Evolutionary conservation across 148 eudicot species (phyloP).

Genomic region (Rhododendron ferrugineum): DNA sequence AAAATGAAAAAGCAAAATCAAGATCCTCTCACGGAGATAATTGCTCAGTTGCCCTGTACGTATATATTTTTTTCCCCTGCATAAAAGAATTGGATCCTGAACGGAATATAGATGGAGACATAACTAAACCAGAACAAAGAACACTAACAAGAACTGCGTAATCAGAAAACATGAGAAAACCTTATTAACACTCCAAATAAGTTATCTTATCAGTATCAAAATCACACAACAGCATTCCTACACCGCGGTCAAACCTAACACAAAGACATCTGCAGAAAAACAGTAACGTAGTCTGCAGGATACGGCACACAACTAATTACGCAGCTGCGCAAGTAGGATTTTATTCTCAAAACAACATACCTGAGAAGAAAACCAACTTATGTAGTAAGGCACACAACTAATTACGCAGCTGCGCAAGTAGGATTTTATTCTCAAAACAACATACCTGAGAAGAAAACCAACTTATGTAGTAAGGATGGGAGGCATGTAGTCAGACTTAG

Average conservation of each 20-base stretch:
- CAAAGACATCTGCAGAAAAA: constrained; percentile 1
- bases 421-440: not conserved
- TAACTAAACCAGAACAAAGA: not conserved
- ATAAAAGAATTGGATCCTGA: not conserved
- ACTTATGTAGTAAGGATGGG: constrained; percentile 72
- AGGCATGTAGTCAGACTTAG: constrained; percentile 67
- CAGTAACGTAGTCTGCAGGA: not conserved
- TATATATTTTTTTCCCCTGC: not conserved
- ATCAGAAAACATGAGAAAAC: not conserved
- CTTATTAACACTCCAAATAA: not conserved
- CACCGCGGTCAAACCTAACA: not conserved
- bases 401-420: not conserved
- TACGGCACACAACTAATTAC: not conserved
- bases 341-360: not conserved
- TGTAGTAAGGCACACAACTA: constrained; percentile 36
- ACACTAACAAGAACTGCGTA: not conserved
- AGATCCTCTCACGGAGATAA: not conserved
- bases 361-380: constrained; percentile 15
- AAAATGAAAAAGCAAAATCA: not conserved
- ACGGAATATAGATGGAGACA: not conserved
- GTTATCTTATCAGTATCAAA: not conserved
- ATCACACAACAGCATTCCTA: constrained; percentile 13
- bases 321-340: not conserved
- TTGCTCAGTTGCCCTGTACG: not conserved
- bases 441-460: not conserved